Conservation (phyloP, 1,139 yeast genomes). For the Zhuliangozyma parablackwelliae region DNA sequence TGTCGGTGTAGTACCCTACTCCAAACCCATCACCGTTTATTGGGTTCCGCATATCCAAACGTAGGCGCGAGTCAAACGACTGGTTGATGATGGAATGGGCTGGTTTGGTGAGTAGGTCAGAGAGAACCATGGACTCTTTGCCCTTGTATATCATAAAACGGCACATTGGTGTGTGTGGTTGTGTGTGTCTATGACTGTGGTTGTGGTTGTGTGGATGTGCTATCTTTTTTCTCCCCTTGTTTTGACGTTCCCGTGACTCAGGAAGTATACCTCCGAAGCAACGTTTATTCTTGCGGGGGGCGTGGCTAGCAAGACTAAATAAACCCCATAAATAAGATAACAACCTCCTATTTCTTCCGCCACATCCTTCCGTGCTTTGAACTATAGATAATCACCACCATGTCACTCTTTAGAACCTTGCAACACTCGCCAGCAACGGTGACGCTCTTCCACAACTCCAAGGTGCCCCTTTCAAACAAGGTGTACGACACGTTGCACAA, state of each 20-base stretch:
- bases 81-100: conserved; percentile 97
- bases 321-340: too few species aligned
- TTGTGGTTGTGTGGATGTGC: too few species aligned
- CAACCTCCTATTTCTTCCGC: too few species aligned
- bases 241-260: too few species aligned
- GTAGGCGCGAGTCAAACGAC: conserved; percentile 82
- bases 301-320: too few species aligned
- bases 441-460: conserved; percentile 39
- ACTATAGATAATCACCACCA: background rate
- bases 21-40: conserved; percentile 99
- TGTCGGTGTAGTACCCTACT: conserved; percentile 83
- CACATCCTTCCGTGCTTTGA: too few species aligned
- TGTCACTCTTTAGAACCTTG: conserved; percentile 34
- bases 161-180: conserved; percentile 26
- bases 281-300: too few species aligned
- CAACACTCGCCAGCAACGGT: conserved; percentile 44
- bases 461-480: conserved; percentile 29
- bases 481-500: conserved; percentile 29
- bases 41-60: conserved; percentile 85
- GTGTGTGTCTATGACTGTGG: too few species aligned
- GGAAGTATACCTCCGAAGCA: too few species aligned
- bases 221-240: too few species aligned
- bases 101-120: conserved; percentile 86
- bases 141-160: conserved; percentile 51
- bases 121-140: conserved; percentile 73